Evolutionary conservation across 345 rosid genomes (phyloP).

Genomic region (Psidium friedrichsthalianum): DNA sequence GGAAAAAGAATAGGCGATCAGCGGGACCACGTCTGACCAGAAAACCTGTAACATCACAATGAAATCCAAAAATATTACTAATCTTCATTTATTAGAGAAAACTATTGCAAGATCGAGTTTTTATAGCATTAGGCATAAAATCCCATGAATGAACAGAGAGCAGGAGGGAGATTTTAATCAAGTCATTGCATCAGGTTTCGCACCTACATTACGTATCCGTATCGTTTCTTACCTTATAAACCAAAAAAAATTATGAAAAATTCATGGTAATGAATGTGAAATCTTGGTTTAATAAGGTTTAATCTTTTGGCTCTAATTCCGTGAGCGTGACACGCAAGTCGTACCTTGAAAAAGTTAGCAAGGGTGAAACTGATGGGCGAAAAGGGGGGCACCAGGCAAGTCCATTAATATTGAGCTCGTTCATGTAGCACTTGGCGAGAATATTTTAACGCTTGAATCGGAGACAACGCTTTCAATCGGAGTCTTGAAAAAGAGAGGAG

Average conservation of each 20-base stretch:
- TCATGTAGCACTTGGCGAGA: background rate
- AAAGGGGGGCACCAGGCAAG: constrained; percentile 2
- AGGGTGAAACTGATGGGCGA: background rate
- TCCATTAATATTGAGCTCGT: constrained; percentile 2
- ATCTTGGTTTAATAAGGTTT: background rate
- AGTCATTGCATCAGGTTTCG: background rate
- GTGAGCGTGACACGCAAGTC: constrained; percentile 6
- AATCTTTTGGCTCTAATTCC: background rate
- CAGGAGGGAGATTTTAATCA: background rate
- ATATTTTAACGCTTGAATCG: constrained; percentile 1
- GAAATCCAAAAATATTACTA: background rate
- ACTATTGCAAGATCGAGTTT: background rate
- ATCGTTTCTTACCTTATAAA: background rate
- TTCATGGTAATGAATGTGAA: background rate
- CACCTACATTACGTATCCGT: background rate
- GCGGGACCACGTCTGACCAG: background rate
- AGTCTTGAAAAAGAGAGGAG: constrained; percentile 9
- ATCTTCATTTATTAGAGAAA: background rate
- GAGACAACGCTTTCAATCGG: constrained; percentile 34
- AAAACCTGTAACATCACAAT: background rate
- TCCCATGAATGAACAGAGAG: background rate
- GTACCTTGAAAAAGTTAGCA: background rate
- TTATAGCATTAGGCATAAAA: background rate
- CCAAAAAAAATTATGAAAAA: background rate
- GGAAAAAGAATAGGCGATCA: background rate